Percentiles rank a stretch among this genome's conserved stretches.
Conservation (phyloP, 2,329 filamentous ascomycete species). For the Botryosphaeria agaves region DNA sequence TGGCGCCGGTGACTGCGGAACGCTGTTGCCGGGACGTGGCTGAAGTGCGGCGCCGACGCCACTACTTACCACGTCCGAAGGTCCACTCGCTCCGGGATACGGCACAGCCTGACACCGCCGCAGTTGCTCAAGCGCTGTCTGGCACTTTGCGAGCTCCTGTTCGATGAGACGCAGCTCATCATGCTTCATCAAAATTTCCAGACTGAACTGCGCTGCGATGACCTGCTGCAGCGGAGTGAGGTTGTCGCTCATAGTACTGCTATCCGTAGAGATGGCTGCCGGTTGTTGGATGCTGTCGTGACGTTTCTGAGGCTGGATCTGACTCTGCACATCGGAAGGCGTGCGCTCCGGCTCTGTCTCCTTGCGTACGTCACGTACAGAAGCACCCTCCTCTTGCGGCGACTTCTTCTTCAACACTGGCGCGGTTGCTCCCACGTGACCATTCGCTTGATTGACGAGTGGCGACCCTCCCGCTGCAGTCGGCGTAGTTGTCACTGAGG, state of each 20-base stretch:
- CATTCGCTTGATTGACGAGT: background rate
- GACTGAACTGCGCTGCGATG: slow-evolving; percentile 73
- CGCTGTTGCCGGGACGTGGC: slow-evolving; percentile 40
- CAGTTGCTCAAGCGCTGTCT: slow-evolving; percentile 82
- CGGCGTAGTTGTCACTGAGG: slow-evolving; percentile 1
- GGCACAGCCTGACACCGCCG: slow-evolving; percentile 85
- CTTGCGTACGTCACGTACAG: no score
- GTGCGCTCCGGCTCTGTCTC: no score
- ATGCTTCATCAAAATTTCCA: slow-evolving; percentile 88
- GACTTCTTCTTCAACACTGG: no score
- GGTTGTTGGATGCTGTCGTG: no score
- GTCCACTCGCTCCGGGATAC: slow-evolving; percentile 56
- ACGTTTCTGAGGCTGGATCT: no score
- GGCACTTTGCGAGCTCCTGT: slow-evolving; percentile 90
- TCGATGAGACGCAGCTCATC: slow-evolving; percentile 87
- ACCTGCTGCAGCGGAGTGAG: slow-evolving; percentile 43
- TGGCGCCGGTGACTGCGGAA: slow-evolving; percentile 64
- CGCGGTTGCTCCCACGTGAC: background rate
- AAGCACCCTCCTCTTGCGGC: no score
- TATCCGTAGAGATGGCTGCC: no score
- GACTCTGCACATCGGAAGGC: no score
- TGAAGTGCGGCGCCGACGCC: slow-evolving; percentile 58
- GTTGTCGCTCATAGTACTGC: no score
- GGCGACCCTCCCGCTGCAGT: background rate
- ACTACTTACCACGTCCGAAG: slow-evolving; percentile 50